Evolutionary conservation across 1,284 basidiomycete genomes (phyloP), one percentile per base, ranked within the genome.

Genomic region (Ceratobasidium sp.): DNA sequence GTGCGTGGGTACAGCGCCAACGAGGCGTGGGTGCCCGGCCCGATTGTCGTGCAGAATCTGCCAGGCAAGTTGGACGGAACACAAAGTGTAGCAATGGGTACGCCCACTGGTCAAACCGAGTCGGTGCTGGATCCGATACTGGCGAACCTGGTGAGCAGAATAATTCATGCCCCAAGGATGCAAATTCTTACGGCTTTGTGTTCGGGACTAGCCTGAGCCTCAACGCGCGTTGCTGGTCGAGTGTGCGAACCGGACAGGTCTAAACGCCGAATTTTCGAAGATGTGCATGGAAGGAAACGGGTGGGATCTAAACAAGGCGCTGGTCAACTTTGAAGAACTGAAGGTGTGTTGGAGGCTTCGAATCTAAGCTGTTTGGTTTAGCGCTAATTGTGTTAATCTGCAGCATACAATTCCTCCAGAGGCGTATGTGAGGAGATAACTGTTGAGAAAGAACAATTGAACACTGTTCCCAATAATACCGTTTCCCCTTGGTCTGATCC

Each of bases 1-100:
- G 86, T 99, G 59, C 91, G 96, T 57, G 89, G 88, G 29, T 98
- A 95, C 84, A 94, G 95, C 7, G 93, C 90, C 80, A 90, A 90
- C 52, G 90, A 91, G 62, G 93, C 94, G 0, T 98, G 93, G 93
- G 86, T 83, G 79, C 87, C 89, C 46, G 92, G 93, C 11, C 89
- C 90, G 15, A 87, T 95, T 85, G 85, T 88, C 32, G 90, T 79
- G 15, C 52, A 57, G 56, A 76, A 61, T 49, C 44, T 43, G 44
- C 46, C 69, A 8, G 25, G 40, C 22, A 46, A 43, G 43, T 11
- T 59, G 40, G 59, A 65, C 25, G 44, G 51, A 22, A 61, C 61
- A 29, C 46, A 70, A 13, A 68, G 70, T 25, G 52, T 70, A 15
- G 64, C 64, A 25, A 76, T 65, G 61, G 64, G 64, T 19, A 32